Percentiles rank a stretch among this genome's conserved stretches.
These are phyloP conservation scores for Coffea humblotiana DNA, from an alignment of 305 asterid species.

Conservation along the genomic window DNA sequence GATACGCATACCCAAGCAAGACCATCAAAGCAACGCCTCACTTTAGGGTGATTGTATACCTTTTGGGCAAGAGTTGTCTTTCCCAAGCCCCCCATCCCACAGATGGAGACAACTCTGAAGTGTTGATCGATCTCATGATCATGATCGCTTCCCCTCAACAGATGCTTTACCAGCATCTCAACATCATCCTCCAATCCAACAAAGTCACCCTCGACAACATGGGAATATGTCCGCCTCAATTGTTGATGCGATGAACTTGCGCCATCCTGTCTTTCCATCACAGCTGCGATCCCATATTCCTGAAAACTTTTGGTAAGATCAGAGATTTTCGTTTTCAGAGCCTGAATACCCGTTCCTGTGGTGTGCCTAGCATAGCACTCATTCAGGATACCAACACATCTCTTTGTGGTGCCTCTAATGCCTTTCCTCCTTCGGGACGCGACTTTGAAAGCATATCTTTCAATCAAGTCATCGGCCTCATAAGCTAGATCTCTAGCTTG, in stretches of 20 bases:
- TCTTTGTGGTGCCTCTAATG: neutral
- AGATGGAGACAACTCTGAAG: neutral
- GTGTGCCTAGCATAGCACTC: neutral
- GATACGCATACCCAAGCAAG: constrained; percentile 5
- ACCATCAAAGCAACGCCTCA: neutral
- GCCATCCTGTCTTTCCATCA: neutral
- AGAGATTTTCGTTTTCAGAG: neutral
- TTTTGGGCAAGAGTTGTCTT: constrained; percentile 8
- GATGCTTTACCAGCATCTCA: neutral
- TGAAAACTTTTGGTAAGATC: neutral
- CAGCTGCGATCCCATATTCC: neutral
- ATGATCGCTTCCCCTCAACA: neutral
- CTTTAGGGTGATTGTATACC: constrained; percentile 8
- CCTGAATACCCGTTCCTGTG: neutral
- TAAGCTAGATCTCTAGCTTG: neutral
- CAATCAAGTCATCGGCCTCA: neutral
- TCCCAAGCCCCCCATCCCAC: constrained; percentile 11
- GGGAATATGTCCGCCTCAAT: neutral
- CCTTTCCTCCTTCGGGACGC: neutral
- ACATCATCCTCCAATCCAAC: too few species aligned
- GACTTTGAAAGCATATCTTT: neutral
- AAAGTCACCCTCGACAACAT: neutral
- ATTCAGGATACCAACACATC: too few species aligned
- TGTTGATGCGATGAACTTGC: neutral
- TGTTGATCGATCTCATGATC: too few species aligned